Conservation (phyloP, 129 eudicot genomes). For the Artemisia argyi region DNA sequence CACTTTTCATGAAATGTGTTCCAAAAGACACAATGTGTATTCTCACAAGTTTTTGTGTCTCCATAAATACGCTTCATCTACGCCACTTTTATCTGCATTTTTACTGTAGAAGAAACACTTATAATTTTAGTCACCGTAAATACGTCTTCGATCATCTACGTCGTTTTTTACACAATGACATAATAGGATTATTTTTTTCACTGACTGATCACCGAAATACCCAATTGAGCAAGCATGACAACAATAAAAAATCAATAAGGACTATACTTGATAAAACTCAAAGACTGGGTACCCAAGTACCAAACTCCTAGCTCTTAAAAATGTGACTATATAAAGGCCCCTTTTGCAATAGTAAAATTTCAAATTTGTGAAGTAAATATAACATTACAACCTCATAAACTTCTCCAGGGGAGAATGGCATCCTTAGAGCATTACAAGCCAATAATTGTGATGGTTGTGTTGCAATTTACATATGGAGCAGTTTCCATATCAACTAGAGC, state of each 20-base stretch:
- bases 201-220: not conserved
- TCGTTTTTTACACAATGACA: not conserved
- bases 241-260: not conserved
- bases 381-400: slow-evolving; percentile 24
- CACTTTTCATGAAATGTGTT: no score
- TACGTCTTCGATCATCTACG: no score
- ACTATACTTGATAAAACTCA: not conserved
- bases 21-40: no score
- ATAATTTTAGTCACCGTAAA: no score
- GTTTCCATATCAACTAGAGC: slow-evolving; percentile 61
- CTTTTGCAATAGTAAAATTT: slow-evolving; percentile 16
- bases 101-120: no score
- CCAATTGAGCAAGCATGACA: not conserved
- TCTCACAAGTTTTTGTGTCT: no score
- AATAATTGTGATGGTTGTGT: slow-evolving; percentile 49
- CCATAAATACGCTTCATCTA: no score
- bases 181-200: not conserved
- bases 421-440: slow-evolving; percentile 52
- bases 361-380: slow-evolving; percentile 23
- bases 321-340: slow-evolving; percentile 24
- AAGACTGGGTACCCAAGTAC: slow-evolving; percentile 16
- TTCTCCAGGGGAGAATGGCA: slow-evolving; percentile 26
- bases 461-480: slow-evolving; percentile 68
- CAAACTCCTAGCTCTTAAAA: slow-evolving; percentile 4
- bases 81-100: no score